phyloP scores from a whole-genome alignment of 2,329 filamentous ascomycete species.

The Trichoderma endophyticum region DNA sequence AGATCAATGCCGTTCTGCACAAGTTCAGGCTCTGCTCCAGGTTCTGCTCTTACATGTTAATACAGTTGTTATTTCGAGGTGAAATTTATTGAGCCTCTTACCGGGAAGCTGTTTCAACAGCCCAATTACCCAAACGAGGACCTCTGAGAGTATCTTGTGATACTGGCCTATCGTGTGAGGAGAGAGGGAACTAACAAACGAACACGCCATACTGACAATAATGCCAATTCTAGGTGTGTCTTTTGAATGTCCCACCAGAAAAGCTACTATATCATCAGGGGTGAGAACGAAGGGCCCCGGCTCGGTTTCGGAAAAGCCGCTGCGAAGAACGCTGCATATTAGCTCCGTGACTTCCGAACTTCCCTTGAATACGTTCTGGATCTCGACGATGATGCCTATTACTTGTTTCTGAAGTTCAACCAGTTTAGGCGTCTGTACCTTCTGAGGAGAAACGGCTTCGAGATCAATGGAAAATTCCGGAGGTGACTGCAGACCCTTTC shows the following conservation, averaged over 20 bases:
- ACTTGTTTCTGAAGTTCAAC: constrained; percentile 44
- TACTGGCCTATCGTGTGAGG: constrained; percentile 43
- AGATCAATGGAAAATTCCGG: constrained; percentile 66
- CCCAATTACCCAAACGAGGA: constrained; percentile 60
- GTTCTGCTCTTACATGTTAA: constrained; percentile 43
- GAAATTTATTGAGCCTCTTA: constrained; percentile 30
- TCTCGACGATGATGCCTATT: constrained; percentile 44
- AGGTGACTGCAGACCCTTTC: constrained; percentile 67
- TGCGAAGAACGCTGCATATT: constrained; percentile 67
- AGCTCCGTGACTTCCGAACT: constrained; percentile 68
- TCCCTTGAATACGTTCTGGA: constrained; percentile 51
- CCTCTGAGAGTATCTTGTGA: constrained; percentile 46
- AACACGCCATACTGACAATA: constrained; percentile 68
- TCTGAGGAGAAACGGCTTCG: constrained; percentile 44
- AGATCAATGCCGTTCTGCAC: constrained; percentile 73
- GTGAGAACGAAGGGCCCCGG: constrained; percentile 77
- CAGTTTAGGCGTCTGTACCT: constrained; percentile 19
- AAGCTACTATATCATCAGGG: constrained; percentile 61
- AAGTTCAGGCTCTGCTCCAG: constrained; percentile 70
- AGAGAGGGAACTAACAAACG: constrained; percentile 61
- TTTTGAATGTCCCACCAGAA: constrained; percentile 57
- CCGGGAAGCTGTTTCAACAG: constrained; percentile 62
- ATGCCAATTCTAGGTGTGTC: constrained; percentile 65
- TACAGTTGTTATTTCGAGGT: neutral
- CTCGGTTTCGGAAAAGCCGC: constrained; percentile 71